Conservation (phyloP, 768 basidiomycete species). For the Boletus vermiculosoides region DNA sequence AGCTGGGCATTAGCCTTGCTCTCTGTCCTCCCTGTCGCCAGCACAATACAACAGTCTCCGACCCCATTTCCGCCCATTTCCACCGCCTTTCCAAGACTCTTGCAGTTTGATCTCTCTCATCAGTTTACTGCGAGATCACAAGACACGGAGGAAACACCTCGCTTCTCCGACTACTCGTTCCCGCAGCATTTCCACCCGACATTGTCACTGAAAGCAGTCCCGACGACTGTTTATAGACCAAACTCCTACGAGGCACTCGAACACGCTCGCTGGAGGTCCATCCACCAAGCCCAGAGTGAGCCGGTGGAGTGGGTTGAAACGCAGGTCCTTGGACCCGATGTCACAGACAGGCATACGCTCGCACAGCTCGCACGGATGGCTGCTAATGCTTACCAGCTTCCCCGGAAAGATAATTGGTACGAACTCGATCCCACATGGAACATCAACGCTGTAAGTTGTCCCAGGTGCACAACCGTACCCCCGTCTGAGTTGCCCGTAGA, state of each 20-base stretch:
- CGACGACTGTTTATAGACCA: conserved; percentile 60
- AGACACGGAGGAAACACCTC: conserved; percentile 1
- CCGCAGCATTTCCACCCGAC: conserved; percentile 9
- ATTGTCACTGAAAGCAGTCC: conserved; percentile 40
- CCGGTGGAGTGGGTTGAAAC: conserved; percentile 65
- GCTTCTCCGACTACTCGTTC: conserved; percentile 7
- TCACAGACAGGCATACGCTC: conserved; percentile 76
- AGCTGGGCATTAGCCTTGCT: neutral
- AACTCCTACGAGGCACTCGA: conserved; percentile 50
- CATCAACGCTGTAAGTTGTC: conserved; percentile 36
- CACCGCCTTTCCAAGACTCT: neutral
- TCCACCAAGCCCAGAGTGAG: conserved; percentile 48
- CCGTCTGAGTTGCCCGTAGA: conserved; percentile 40
- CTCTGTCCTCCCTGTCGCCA: neutral
- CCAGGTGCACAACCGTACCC: neutral
- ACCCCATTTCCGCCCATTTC: neutral
- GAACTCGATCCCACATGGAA: conserved; percentile 78
- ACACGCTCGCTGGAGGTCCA: conserved; percentile 51
- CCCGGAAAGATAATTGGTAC: conserved; percentile 76
- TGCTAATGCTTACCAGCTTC: conserved; percentile 83
- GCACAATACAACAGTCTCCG: neutral
- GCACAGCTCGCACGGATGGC: conserved; percentile 83
- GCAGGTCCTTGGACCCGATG: conserved; percentile 70
- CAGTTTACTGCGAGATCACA: conserved; percentile 4
- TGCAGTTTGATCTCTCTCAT: conserved; percentile 27